These are phyloP conservation scores for Pseudogymnoascus sp. DNA, from an alignment of 2,329 filamentous ascomycete species.

Conservation along the genomic window DNA sequence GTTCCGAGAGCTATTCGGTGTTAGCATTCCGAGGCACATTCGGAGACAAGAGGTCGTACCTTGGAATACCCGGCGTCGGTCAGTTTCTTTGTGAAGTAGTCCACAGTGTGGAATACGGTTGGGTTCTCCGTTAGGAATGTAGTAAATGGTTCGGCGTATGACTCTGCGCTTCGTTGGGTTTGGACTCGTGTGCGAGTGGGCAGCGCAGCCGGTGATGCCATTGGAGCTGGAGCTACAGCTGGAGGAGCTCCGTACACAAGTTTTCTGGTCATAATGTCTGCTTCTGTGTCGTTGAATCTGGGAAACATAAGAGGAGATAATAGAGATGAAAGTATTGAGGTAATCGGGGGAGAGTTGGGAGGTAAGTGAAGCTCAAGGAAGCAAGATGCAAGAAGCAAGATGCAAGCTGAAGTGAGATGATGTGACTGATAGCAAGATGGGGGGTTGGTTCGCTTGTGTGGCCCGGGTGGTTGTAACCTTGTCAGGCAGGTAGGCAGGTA, in stretches of 20 bases:
- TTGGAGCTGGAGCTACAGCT: conserved; percentile 16
- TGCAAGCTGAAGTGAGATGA: conserved; percentile 4
- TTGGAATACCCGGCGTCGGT: conserved; percentile 63
- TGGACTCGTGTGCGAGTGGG: background rate
- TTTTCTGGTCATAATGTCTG: conserved; percentile 1
- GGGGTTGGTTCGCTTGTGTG: conserved; percentile 8
- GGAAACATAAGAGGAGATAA: background rate
- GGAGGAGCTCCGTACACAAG: conserved; percentile 9
- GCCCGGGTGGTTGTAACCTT: conserved; percentile 5
- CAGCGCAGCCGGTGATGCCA: background rate
- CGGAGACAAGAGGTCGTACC: conserved; percentile 35
- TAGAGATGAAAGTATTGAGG: background rate
- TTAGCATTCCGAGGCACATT: conserved; percentile 14
- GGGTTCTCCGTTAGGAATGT: conserved; percentile 84
- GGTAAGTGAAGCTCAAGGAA: background rate
- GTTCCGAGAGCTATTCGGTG: conserved; percentile 57
- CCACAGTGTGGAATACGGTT: conserved; percentile 85
- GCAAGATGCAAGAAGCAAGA: background rate
- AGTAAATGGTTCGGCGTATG: conserved; percentile 76
- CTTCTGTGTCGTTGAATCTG: background rate
- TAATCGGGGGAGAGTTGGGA: background rate
- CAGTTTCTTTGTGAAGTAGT: conserved; percentile 67
- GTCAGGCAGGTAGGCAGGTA: background rate
- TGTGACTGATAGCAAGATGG: conserved; percentile 1
- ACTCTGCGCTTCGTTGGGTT: conserved; percentile 37